Base-by-base conservation (phyloP, 1,284 basidiomycete species). In the Meira miltonrushii region DNA sequence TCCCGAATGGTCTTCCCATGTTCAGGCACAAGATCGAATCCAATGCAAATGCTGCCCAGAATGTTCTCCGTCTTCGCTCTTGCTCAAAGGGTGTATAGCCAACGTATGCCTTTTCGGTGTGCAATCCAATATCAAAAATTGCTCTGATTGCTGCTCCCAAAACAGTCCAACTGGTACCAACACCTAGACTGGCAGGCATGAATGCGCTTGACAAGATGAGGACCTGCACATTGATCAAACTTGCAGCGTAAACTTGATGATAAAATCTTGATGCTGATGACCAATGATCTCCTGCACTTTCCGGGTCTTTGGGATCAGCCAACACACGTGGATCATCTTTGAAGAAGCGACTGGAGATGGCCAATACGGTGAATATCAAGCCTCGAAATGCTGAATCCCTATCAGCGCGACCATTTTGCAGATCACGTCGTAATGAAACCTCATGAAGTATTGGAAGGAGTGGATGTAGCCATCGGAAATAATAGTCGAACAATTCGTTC, bases 191-290 rank as follows among this genome's bases (percentile, higher is more conserved):
- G 1, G 68, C 66, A 37, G 67, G 69, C 70, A 71, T 68, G 37
- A 72, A 74, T 2, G 68, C 67, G 8, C 64, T 59, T 4, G 70
- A 68, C 12, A 74, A 46, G 44, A 72, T 58, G 59, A 74, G 62
- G 17, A 74, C 69, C 53, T 74, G 71, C 5, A 74, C 67, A 21
- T 74, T 74, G 62, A 71, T 72, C 39, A 74, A 55, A 28, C 64
- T 67, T 7, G 71, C 71, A 12, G 69, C 67, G 33, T 65, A 69
- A 8, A 70, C 70, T 48, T 74, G 69, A 48, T 74, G 71, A 46
- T 74, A 71, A 15, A 72, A 65, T 13, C 71, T 59, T 55, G 65
- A 68, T 13, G 64, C 71, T 12, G 69, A 66, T n/a, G 71, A 69
- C 55, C 64, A 74, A 50, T 72, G 66, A 44, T 74, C 71, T 25